Evolutionary conservation across 768 basidiomycete species (phyloP), one percentile per base, ranked within the genome.

Genomic region (Sporobolomyces phaffii): DNA sequence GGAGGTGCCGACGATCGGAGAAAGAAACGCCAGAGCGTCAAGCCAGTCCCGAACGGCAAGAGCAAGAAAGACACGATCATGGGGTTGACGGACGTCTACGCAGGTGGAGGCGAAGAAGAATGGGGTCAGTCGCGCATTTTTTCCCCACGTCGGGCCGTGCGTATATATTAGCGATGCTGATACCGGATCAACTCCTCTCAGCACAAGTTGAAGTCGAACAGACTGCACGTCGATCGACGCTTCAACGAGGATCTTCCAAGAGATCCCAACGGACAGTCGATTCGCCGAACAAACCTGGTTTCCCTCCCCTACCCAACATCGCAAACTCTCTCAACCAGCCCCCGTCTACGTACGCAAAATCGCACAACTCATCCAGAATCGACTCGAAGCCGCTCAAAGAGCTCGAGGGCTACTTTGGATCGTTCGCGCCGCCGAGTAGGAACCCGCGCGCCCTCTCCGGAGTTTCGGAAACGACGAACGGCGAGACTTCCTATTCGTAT

Each of bases 21-120:
- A 43, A 51, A 33, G 41, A 57, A 67, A 31, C 40, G 65, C 10
- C 47, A 56, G 48, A 67, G 65, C 56, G 7, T 38, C 13, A 52
- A 53, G 33, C 41, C 28, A 1, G 17, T 36, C 29, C 10, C 38
- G 51, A 44, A 58, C 22, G 31, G 52, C 28, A 65, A 51, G 65
- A 67, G 34, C 36, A 70, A 66, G 59, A 70, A 66, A 51, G 69
- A 70, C 53, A 70, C 69, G 48, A 51, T 70, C 28, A 31, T 64
- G n/a, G 58, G 65, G 2, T 45, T 70, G 26, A 49, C 69, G 11
- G 61, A 63, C 8, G 69, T 47, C 18, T 70, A 70, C 34, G 69
- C 44, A 0, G 65, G 65, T n/a, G 56, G 53, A n/a, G 49, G 40
- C 5, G 64, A 54, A 40, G 52, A 51, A 3, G 45, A 60, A 1